These are phyloP conservation scores for Teunomyces atbi DNA, from an alignment of 805 yeast species.

Conservation along the genomic window DNA sequence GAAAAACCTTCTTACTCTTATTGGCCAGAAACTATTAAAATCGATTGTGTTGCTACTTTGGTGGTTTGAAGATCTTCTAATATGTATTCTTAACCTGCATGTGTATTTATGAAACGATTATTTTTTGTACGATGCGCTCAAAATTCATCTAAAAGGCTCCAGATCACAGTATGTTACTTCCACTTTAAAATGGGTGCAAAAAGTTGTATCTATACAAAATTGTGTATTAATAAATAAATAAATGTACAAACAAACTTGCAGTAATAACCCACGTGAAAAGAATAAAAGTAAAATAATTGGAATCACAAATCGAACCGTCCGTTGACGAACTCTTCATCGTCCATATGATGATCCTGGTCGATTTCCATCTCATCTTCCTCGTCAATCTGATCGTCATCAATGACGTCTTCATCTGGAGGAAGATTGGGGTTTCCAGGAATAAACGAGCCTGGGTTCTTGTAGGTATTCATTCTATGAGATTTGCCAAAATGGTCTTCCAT, in stretches of 20 bases:
- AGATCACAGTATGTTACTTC: no score
- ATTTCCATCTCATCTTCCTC: slow-evolving; percentile 47
- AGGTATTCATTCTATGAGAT: slow-evolving; percentile 35
- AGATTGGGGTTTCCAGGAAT: slow-evolving; percentile 77
- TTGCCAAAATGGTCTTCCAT: slow-evolving; percentile 78
- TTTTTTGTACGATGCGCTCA: no score
- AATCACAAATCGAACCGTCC: slow-evolving; percentile 81
- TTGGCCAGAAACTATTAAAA: no score
- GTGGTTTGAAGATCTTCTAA: no score
- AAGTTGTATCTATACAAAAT: neutral
- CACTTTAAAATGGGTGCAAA: no score
- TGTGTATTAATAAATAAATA: neutral
- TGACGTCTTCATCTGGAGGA: slow-evolving; percentile 82
- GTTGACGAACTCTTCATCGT: slow-evolving; percentile 77
- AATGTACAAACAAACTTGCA: neutral
- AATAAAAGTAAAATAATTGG: slow-evolving; percentile 1
- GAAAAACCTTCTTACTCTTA: no score
- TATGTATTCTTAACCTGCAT: no score
- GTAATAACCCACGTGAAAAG: slow-evolving; percentile 3
- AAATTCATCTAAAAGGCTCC: no score
- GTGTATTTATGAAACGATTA: no score
- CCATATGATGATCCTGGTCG: slow-evolving; percentile 63
- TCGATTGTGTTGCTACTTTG: no score
- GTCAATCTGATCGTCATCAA: slow-evolving; percentile 61
- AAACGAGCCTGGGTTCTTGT: slow-evolving; percentile 60